phyloP scores from a whole-genome alignment of 1,139 yeast species.

The Petasospora rhodanensis region DNA sequence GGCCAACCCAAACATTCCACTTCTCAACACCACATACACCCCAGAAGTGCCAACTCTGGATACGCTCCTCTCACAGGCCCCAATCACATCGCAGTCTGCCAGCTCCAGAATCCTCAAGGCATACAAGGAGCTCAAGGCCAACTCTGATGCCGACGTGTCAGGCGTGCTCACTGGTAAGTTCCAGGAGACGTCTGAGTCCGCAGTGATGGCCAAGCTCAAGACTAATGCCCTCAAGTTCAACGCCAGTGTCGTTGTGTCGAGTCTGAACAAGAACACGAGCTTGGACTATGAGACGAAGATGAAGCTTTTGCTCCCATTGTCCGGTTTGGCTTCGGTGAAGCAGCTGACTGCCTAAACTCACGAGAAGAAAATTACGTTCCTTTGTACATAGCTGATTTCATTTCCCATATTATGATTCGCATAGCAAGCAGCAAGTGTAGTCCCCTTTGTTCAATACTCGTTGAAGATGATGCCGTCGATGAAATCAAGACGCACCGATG shows the following conservation, averaged over 20 bases:
- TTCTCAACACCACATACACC: slow-evolving; percentile 13
- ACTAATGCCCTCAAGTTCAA: slow-evolving; percentile 19
- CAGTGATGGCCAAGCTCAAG: slow-evolving; percentile 12
- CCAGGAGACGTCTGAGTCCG: slow-evolving; percentile 2
- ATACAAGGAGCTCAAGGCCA: slow-evolving; percentile 12
- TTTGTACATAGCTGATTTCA: too few species aligned
- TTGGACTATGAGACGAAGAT: slow-evolving; percentile 17
- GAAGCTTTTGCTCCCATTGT: slow-evolving; percentile 22
- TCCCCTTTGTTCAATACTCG: slow-evolving; percentile 3
- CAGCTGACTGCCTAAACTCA: slow-evolving; percentile 12
- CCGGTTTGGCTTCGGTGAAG: slow-evolving; percentile 23
- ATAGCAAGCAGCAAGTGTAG: background rate
- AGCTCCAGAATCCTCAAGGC: slow-evolving; percentile 21
- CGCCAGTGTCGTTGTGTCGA: slow-evolving; percentile 21
- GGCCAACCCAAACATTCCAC: slow-evolving; percentile 16
- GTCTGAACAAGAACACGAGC: slow-evolving; percentile 19
- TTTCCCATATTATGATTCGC: too few species aligned
- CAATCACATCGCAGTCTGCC: slow-evolving; percentile 20
- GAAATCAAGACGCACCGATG: slow-evolving; percentile 42
- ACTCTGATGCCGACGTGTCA: slow-evolving; percentile 14
- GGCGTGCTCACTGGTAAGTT: slow-evolving; percentile 19
- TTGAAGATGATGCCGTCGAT: slow-evolving; percentile 29
- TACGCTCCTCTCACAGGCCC: slow-evolving; percentile 11
- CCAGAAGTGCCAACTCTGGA: slow-evolving; percentile 19
- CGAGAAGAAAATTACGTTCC: too few species aligned